phyloP scores from a whole-genome alignment of 2,329 filamentous ascomycete genomes.

The Microcera coccophila region DNA sequence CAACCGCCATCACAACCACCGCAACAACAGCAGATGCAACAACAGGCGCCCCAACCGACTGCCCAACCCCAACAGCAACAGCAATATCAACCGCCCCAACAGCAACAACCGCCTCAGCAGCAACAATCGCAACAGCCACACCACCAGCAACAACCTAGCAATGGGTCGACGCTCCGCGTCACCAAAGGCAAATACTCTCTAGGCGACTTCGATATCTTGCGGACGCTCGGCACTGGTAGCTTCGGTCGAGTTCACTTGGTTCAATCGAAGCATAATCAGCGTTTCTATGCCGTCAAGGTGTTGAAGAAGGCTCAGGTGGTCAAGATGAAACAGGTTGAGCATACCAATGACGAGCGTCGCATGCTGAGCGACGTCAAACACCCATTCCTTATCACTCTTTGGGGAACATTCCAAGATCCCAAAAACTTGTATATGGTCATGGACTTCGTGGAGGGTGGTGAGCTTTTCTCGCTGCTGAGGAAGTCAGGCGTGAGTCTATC shows the following conservation, averaged over 20 bases:
- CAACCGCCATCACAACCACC: constrained; percentile 20
- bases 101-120: constrained; percentile 26
- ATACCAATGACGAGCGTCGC: constrained; percentile 94
- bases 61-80: constrained; percentile 36
- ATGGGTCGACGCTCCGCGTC: constrained; percentile 50
- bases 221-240: constrained; percentile 92
- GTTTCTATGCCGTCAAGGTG: constrained; percentile 98
- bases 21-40: constrained; percentile 17
- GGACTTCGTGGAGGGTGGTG: constrained; percentile 98
- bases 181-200: constrained; percentile 98
- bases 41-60: constrained; percentile 27
- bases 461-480: constrained; percentile 89
- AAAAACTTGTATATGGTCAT: constrained; percentile 99
- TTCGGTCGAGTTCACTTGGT: constrained; percentile 96
- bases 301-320: constrained; percentile 98
- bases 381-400: constrained; percentile 94
- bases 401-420: constrained; percentile 95
- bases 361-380: constrained; percentile 98
- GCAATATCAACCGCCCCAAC: constrained; percentile 27
- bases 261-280: constrained; percentile 95
- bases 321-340: constrained; percentile 99
- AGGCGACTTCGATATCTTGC: constrained; percentile 80
- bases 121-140: constrained; percentile 21
- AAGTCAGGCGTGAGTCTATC: constrained; percentile 73
- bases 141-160: constrained; percentile 33